phyloP scores from a whole-genome alignment of 495 filamentous ascomycete genomes.

The Penicillium psychrofluorescens region DNA sequence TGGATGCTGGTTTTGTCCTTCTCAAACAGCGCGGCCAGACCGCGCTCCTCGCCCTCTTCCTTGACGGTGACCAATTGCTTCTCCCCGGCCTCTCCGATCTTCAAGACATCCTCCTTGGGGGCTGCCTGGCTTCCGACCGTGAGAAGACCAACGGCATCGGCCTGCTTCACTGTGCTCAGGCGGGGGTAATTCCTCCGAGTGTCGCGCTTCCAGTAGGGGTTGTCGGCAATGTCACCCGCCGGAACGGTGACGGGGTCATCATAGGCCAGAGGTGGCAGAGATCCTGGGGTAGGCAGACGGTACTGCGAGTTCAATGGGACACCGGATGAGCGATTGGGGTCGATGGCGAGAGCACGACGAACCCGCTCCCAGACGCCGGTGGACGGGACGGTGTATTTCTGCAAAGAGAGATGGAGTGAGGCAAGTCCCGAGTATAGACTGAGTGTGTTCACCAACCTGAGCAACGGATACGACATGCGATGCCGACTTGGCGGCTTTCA shows the following conservation, averaged over 20 bases:
- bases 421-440: not conserved
- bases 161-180: conserved; percentile 72
- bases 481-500: conserved; percentile 38
- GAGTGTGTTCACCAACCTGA: conserved; percentile 15
- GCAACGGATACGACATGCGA: conserved; percentile 29
- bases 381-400: conserved; percentile 99
- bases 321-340: conserved; percentile 84
- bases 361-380: conserved; percentile 82
- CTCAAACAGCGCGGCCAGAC: conserved; percentile 65
- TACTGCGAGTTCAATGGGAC: conserved; percentile 88
- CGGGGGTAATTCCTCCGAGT: conserved; percentile 77
- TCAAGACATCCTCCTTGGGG: conserved; percentile 67
- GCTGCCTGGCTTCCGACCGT: conserved; percentile 74
- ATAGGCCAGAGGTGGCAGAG: conserved; percentile 67
- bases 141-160: conserved; percentile 77
- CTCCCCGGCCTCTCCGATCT: conserved; percentile 75
- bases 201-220: conserved; percentile 97
- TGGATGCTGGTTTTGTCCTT: conserved; percentile 55
- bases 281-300: conserved; percentile 81
- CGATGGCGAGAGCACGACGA: conserved; percentile 69
- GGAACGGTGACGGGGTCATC: conserved; percentile 86
- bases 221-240: conserved; percentile 93
- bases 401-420: not conserved
- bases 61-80: conserved; percentile 77
- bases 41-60: conserved; percentile 64